These are phyloP conservation scores for Ophiostoma angusticollis DNA, from an alignment of 2,329 filamentous ascomycete genomes.

Conservation along the genomic window DNA sequence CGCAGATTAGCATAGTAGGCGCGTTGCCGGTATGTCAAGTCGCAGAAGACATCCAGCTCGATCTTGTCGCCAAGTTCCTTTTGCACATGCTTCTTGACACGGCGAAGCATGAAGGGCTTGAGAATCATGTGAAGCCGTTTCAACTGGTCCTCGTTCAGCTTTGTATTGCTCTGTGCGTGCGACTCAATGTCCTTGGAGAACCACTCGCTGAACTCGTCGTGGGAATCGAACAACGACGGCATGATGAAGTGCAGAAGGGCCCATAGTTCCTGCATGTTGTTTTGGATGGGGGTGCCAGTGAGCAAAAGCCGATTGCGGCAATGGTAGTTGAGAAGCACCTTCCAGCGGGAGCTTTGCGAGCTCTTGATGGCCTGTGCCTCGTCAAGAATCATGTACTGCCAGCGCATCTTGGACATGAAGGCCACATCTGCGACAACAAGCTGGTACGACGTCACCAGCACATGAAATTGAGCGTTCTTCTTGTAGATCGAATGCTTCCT, in stretches of 20 bases:
- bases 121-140: conserved; percentile 96
- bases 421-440: conserved; percentile 89
- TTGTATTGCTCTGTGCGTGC: conserved; percentile 97
- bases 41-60: conserved; percentile 89
- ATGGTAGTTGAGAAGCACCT: conserved; percentile 83
- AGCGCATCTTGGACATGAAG: conserved; percentile 98
- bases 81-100: conserved; percentile 99
- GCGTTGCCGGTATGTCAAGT: conserved; percentile 89
- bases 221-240: conserved; percentile 94
- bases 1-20: conserved; percentile 85
- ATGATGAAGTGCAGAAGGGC: conserved; percentile 97
- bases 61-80: conserved; percentile 99
- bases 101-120: conserved; percentile 98
- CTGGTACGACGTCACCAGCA: conserved; percentile 93
- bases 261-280: conserved; percentile 99
- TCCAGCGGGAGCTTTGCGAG: conserved; percentile 92
- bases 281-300: conserved; percentile 95
- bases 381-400: conserved; percentile 99
- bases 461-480: conserved; percentile 87
- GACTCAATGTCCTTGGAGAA: conserved; percentile 96
- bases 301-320: conserved; percentile 88
- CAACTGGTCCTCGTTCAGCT: conserved; percentile 95
- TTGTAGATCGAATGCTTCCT: conserved; percentile 93
- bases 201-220: conserved; percentile 89
- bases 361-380: conserved; percentile 99